Base-by-base conservation (phyloP, 768 basidiomycete species). In the Boletus eberwhitei region DNA sequence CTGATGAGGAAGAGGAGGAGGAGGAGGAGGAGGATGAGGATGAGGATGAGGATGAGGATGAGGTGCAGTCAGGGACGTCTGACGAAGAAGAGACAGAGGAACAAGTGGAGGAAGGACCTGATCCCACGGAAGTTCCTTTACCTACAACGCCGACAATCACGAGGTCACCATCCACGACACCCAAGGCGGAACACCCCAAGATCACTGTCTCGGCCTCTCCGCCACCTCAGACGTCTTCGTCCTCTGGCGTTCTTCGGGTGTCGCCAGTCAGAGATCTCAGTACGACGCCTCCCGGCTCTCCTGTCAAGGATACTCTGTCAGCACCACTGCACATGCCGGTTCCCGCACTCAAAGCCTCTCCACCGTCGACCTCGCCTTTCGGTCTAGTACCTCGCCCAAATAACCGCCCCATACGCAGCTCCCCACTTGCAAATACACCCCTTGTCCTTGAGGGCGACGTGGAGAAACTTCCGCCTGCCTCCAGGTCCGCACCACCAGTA, bases 211-310 rank as follows among this genome's bases (percentile, higher is more conserved):
- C 59, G n/a, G 37, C 43, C 26, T 75, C 75, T 5, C 61, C 72
- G 1, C 60, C 73, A 29, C 65, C 73, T 19, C 63, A 69, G 24
- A 62, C 62, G 8, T 48, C 70, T 13, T 59, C 65, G 34, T 52
- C 62, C 17, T 35, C 48, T 52, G 21, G 53, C 64, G 45, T 58
- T 56, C 43, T 60, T 45, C 50, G 66, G 8, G 57, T 70, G 24
- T 69, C 75, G 8, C 69, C 71, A 8, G 65, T 64, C 21, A 64
- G 70, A 41, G 79, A 79, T 45, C 66, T 70, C 31, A 84, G 77
- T 57, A 82, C 83, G 0, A 88, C 87, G 11, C 85, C 87, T 12
- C 84, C 85, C 16, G 81, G 78, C 2, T 83, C 86, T n/a, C 86
- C 87, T 0, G 63, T 69, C 22, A 82, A 77, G 59, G 73, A 76